Evolutionary conservation across 2,329 filamentous ascomycete genomes (phyloP).

Genomic region (Pestalotiopsis sp.): DNA sequence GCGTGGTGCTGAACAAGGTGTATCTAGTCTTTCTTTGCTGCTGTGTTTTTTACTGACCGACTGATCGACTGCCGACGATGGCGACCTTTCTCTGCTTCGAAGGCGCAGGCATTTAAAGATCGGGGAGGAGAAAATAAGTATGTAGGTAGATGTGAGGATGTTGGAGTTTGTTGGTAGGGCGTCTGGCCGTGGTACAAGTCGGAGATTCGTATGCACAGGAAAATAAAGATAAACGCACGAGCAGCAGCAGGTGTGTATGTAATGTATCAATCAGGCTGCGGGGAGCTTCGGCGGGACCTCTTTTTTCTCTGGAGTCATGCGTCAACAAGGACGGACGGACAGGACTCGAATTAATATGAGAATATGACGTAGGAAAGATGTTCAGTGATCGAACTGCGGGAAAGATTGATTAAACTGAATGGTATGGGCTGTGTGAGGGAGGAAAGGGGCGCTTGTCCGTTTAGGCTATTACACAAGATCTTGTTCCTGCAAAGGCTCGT

Average conservation of each 20-base stretch:
- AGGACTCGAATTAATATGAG: constrained; percentile 11
- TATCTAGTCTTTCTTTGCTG: neutral
- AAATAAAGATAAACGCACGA: neutral
- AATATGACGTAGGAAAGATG: constrained; percentile 16
- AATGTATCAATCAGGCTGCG: constrained; percentile 11
- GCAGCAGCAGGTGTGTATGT: neutral
- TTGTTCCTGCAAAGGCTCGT: neutral
- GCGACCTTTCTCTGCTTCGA: constrained; percentile 82
- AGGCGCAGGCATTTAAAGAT: constrained; percentile 57
- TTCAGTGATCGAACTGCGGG: neutral
- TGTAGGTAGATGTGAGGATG: neutral
- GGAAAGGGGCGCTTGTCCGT: constrained; percentile 1
- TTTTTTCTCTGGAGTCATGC: constrained; percentile 1
- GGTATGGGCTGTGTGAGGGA: neutral
- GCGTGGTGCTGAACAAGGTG: neutral
- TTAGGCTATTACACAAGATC: constrained; percentile 3
- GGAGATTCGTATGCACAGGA: neutral
- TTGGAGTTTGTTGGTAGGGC: neutral
- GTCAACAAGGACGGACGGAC: constrained; percentile 1
- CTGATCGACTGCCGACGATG: constrained; percentile 79
- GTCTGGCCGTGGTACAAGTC: neutral
- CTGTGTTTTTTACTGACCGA: constrained; percentile 59
- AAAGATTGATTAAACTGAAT: neutral
- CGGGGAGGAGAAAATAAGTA: neutral
- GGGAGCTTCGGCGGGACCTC: neutral